phyloP scores from a whole-genome alignment of 2,329 filamentous ascomycete genomes.

The Fusarium proliferatum region DNA sequence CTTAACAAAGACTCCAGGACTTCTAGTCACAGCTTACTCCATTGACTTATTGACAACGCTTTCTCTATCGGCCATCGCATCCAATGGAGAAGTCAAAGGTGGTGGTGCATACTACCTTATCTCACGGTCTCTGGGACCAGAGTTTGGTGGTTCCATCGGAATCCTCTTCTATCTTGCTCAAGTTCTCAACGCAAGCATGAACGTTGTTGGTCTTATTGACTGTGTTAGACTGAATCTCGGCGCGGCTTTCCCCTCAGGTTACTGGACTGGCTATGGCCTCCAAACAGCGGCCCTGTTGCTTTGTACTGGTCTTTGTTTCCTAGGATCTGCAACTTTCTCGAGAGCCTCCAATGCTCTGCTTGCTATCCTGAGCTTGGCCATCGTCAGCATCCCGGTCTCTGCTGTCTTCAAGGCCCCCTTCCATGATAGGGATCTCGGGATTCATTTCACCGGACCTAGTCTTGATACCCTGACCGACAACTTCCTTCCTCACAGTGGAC shows the following conservation, averaged over 20 bases:
- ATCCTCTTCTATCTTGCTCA: slow-evolving; percentile 93
- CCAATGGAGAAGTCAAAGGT: slow-evolving; percentile 88
- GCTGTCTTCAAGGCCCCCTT: slow-evolving; percentile 76
- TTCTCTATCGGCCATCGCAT: slow-evolving; percentile 88
- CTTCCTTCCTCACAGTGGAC: slow-evolving; percentile 75
- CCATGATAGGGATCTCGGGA: slow-evolving; percentile 66
- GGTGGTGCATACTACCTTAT: slow-evolving; percentile 92
- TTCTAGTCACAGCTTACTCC: slow-evolving; percentile 79
- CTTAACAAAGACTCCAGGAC: slow-evolving; percentile 57
- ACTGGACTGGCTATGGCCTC: slow-evolving; percentile 82
- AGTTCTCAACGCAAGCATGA: slow-evolving; percentile 87
- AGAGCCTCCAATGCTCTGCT: slow-evolving; percentile 83
- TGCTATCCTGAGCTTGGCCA: slow-evolving; percentile 75
- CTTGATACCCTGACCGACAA: slow-evolving; percentile 78
- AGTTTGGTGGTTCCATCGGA: slow-evolving; percentile 90
- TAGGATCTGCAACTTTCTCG: slow-evolving; percentile 83
- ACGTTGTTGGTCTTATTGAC: slow-evolving; percentile 86
- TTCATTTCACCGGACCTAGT: slow-evolving; percentile 83
- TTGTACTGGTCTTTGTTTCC: slow-evolving; percentile 80
- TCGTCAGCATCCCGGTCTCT: slow-evolving; percentile 86
- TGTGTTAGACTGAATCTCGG: slow-evolving; percentile 83
- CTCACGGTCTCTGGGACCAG: slow-evolving; percentile 84
- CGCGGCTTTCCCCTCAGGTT: slow-evolving; percentile 72
- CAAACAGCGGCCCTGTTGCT: slow-evolving; percentile 76
- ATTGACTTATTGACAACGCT: slow-evolving; percentile 88